These are phyloP conservation scores for Oidium heveae DNA, from an alignment of 2,329 filamentous ascomycete genomes.

Conservation along the genomic window DNA sequence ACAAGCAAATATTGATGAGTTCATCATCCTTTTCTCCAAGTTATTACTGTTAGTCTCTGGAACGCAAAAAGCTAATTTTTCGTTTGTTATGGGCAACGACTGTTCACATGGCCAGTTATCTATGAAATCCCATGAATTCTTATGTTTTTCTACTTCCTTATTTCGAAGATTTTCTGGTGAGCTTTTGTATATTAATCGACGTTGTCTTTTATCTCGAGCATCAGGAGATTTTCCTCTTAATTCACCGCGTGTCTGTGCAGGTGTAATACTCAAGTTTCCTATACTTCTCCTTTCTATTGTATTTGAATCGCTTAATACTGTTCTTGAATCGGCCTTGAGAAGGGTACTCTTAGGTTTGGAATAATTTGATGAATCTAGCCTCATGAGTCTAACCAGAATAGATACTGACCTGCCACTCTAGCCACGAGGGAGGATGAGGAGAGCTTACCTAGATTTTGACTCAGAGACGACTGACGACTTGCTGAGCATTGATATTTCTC, in stretches of 20 bases:
- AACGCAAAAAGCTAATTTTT: conserved; percentile 5
- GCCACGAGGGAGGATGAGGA: conserved; percentile 41
- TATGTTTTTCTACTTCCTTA: conserved; percentile 31
- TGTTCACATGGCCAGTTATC: too few relatives aligned
- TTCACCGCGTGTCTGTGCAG: conserved; percentile 22
- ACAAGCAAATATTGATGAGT: too few relatives aligned
- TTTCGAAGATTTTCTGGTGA: conserved; percentile 41
- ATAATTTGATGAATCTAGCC: conserved; percentile 24
- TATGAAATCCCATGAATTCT: conserved; percentile 15
- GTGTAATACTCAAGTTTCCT: conserved; percentile 38
- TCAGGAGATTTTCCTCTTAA: conserved; percentile 29
- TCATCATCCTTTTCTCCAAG: too few relatives aligned
- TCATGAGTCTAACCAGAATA: conserved; percentile 44
- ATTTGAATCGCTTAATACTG: conserved; percentile 30
- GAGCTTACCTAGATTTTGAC: conserved; percentile 29
- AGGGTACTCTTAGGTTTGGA: conserved; percentile 26
- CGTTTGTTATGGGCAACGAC: conserved; percentile 15
- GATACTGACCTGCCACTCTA: conserved; percentile 58
- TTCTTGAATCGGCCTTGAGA: conserved; percentile 27
- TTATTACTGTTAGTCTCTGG: too few relatives aligned
- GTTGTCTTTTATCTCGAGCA: conserved; percentile 34
- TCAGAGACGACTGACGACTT: conserved; percentile 22
- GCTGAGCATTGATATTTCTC: conserved; percentile 30
- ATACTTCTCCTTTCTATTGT: conserved; percentile 33
- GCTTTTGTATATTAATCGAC: conserved; percentile 44